A percentile compares a stretch with the other conserved stretches of the same genome.
phyloP scores from a whole-genome alignment of 345 rosid species.

The Lepidium sativum region DNA sequence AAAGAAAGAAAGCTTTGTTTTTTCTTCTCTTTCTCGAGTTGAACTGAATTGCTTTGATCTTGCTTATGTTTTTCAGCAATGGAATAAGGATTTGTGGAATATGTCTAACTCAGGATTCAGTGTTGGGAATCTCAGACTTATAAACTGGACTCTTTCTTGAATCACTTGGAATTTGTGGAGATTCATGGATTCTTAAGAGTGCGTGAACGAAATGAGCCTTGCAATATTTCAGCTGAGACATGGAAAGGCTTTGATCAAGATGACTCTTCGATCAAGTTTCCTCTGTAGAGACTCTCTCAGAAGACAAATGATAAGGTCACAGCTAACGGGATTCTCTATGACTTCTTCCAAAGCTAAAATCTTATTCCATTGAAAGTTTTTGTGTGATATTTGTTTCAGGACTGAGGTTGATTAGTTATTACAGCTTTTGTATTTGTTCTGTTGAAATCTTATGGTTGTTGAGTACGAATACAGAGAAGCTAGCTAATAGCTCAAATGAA shows the following conservation, averaged over 20 bases:
- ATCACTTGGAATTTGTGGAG: slow-evolving; percentile 50
- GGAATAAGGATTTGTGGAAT: slow-evolving; percentile 73
- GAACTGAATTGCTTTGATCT: background rate
- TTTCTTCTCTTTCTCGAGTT: background rate
- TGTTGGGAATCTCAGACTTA: slow-evolving; percentile 59
- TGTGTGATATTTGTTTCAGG: background rate
- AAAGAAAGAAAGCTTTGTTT: background rate
- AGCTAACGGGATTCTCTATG: slow-evolving; percentile 56
- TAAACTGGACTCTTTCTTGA: slow-evolving; percentile 45
- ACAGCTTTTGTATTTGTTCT: background rate
- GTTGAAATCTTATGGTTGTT: background rate
- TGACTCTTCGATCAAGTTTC: slow-evolving; percentile 51
- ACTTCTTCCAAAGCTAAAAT: slow-evolving; percentile 76
- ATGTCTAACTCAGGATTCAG: slow-evolving; percentile 44
- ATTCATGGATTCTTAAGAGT: slow-evolving; percentile 69
- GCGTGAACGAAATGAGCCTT: slow-evolving; percentile 64
- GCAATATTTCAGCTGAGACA: slow-evolving; percentile 70
- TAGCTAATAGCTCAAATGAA: background rate
- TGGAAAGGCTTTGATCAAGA: slow-evolving; percentile 66
- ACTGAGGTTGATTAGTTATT: background rate
- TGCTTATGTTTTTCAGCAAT: slow-evolving; percentile 38
- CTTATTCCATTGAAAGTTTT: slow-evolving; percentile 29
- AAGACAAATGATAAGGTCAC: slow-evolving; percentile 60
- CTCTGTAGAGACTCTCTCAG: slow-evolving; percentile 46
- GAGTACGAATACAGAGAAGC: background rate